Conservation (phyloP, 371 early-diverging fungal genomes). For the Mucor indicus region DNA sequence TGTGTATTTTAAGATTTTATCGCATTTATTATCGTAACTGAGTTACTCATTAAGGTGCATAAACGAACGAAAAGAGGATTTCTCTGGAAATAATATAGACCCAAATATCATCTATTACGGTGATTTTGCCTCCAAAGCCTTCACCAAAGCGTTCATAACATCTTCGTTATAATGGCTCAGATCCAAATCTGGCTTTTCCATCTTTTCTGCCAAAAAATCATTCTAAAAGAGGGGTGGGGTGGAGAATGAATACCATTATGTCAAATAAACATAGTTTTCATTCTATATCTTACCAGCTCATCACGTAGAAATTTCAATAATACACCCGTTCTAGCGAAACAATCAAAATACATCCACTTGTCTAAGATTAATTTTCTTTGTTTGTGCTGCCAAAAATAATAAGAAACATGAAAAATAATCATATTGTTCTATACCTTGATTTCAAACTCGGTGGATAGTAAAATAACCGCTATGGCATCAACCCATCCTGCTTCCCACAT, state of each 20-base stretch:
- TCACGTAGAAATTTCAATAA: constrained; percentile 57
- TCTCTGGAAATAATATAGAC: too few species aligned
- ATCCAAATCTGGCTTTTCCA: constrained; percentile 36
- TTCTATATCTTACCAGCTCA: constrained; percentile 38
- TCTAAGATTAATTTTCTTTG: constrained; percentile 51
- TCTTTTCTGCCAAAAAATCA: constrained; percentile 32
- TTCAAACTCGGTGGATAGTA: constrained; percentile 55
- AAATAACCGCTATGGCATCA: constrained; percentile 45
- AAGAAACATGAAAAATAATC: neutral
- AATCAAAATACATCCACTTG: constrained; percentile 62
- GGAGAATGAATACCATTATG: neutral
- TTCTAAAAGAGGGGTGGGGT: constrained; percentile 17
- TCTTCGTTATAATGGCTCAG: constrained; percentile 23
- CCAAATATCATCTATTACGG: too few species aligned
- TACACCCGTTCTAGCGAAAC: constrained; percentile 62
- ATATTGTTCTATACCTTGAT: constrained; percentile 41
- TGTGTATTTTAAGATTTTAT: too few species aligned
- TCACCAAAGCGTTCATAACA: constrained; percentile 29
- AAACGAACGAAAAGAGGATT: too few species aligned
- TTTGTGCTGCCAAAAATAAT: constrained; percentile 46
- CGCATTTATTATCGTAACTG: too few species aligned
- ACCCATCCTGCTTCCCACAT: constrained; percentile 57
- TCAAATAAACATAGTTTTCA: neutral
- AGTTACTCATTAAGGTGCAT: too few species aligned
- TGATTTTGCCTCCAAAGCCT: constrained; percentile 23